These are phyloP conservation scores for Candida parachauliodes DNA, from an alignment of 805 yeast species.

Conservation along the genomic window DNA sequence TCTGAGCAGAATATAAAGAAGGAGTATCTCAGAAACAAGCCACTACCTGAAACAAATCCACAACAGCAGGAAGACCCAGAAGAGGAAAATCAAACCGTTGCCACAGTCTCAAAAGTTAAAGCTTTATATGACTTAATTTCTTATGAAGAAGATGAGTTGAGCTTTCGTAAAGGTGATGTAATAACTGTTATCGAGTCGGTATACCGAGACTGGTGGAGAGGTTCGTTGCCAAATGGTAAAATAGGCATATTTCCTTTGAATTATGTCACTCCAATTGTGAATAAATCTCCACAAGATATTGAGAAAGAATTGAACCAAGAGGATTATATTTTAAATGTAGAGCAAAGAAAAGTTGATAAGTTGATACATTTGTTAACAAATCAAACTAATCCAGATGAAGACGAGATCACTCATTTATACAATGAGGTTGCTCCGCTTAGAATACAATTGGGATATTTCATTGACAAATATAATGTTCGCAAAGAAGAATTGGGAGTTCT, in stretches of 20 bases:
- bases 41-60: constrained; percentile 23
- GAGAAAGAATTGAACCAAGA: constrained; percentile 49
- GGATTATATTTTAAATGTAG: constrained; percentile 47
- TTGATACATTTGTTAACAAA: constrained; percentile 49
- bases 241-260: constrained; percentile 90
- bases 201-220: constrained; percentile 95
- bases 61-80: constrained; percentile 6
- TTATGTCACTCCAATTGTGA: constrained; percentile 77
- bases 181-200: constrained; percentile 84
- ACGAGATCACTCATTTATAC: constrained; percentile 66
- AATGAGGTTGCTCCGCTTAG: constrained; percentile 70
- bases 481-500: constrained; percentile 74
- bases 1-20: constrained; percentile 31
- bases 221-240: constrained; percentile 68
- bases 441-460: constrained; percentile 66
- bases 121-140: constrained; percentile 82
- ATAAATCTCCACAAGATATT: constrained; percentile 60
- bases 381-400: constrained; percentile 42
- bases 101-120: constrained; percentile 61
- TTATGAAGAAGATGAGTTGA: constrained; percentile 79
- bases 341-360: constrained; percentile 59
- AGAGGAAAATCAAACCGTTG: constrained; percentile 31
- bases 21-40: constrained; percentile 26
- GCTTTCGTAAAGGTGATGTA: constrained; percentile 83
- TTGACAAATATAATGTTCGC: constrained; percentile 74